phyloP scores from a whole-genome alignment of 306 rosid species.

The Lotus japonicus region DNA sequence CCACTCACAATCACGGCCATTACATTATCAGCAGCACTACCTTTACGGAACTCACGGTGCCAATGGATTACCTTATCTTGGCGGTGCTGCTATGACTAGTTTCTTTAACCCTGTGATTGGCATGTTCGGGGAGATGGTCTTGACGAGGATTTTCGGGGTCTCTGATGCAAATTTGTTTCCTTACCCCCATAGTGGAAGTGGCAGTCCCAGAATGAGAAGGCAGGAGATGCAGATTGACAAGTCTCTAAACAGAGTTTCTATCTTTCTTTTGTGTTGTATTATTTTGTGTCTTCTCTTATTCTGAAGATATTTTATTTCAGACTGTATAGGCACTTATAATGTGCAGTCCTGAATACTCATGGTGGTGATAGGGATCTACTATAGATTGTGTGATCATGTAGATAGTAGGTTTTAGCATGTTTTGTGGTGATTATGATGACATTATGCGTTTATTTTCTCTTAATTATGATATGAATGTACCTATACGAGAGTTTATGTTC shows the following conservation, averaged over 20 bases:
- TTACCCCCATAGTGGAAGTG: constrained; percentile 31
- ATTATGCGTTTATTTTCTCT: not conserved
- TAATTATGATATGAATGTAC: constrained; percentile 1
- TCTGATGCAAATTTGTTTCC: constrained; percentile 44
- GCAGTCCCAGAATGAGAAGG: constrained; percentile 70
- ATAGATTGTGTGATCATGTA: constrained; percentile 9
- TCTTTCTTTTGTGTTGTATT: constrained; percentile 70
- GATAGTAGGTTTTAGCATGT: constrained; percentile 19
- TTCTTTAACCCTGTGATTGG: constrained; percentile 59
- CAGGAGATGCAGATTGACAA: constrained; percentile 79
- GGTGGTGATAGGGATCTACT: constrained; percentile 21
- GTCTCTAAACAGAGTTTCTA: constrained; percentile 65
- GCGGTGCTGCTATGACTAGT: constrained; percentile 46
- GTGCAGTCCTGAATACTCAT: constrained; percentile 11
- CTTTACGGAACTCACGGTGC: constrained; percentile 42
- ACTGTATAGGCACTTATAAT: constrained; percentile 29
- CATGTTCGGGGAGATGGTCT: constrained; percentile 72
- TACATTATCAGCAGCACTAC: constrained; percentile 47
- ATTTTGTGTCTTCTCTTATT: constrained; percentile 80
- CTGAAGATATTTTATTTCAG: constrained; percentile 29
- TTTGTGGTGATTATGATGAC: not conserved
- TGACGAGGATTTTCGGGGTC: constrained; percentile 62
- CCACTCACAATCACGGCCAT: constrained; percentile 38
- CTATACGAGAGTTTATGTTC: not conserved
- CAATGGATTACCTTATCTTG: constrained; percentile 42